Conservation (phyloP, 768 basidiomycete species). For the Rubroboletus satanas region DNA sequence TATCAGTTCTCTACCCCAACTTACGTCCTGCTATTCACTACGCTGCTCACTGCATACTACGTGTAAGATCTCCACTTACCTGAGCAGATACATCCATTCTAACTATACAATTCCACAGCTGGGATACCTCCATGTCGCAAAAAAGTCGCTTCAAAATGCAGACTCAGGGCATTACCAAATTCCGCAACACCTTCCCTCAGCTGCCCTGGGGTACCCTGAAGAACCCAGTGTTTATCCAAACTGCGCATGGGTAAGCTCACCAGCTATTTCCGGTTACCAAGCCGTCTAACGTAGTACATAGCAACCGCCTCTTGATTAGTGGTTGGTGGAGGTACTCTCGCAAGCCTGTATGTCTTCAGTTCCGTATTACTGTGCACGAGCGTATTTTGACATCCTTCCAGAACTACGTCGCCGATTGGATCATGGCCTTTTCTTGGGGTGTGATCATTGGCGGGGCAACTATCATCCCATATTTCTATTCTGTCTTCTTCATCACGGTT, state of each 20-base stretch:
- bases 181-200: slow-evolving; percentile 92
- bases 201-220: slow-evolving; percentile 76
- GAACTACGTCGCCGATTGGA: slow-evolving; percentile 96
- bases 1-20: slow-evolving; percentile 82
- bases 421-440: slow-evolving; percentile 83
- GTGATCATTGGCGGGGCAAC: slow-evolving; percentile 69
- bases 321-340: slow-evolving; percentile 95
- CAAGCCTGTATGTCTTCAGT: slow-evolving; percentile 70
- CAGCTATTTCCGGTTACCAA: background rate
- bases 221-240: slow-evolving; percentile 90
- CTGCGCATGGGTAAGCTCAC: slow-evolving; percentile 73
- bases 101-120: slow-evolving; percentile 44
- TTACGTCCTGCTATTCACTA: slow-evolving; percentile 69
- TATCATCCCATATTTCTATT: slow-evolving; percentile 94
- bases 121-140: slow-evolving; percentile 93
- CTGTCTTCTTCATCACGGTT: slow-evolving; percentile 91
- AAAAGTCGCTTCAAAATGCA: slow-evolving; percentile 99
- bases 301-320: slow-evolving; percentile 85
- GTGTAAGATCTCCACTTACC: slow-evolving; percentile 47
- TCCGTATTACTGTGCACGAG: background rate
- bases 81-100: background rate
- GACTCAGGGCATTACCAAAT: slow-evolving; percentile 78
- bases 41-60: slow-evolving; percentile 80
- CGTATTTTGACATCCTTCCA: slow-evolving; percentile 23
- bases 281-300: slow-evolving; percentile 26